phyloP scores from a whole-genome alignment of 306 rosid species.

The Quercus berberidifolia region DNA sequence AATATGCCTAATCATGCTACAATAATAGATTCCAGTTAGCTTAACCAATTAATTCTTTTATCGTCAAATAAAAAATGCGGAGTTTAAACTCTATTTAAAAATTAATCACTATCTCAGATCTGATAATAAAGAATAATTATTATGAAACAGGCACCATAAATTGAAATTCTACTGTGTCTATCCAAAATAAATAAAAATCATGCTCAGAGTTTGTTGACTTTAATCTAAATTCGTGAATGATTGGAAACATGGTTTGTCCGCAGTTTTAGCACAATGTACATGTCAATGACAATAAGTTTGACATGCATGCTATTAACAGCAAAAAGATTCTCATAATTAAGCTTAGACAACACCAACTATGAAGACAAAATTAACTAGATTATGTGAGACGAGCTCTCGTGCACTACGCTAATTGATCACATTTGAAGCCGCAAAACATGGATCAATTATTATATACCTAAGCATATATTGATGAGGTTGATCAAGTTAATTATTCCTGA shows the following conservation, averaged over 20 bases:
- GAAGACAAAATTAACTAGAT: not conserved
- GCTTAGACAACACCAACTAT: not conserved
- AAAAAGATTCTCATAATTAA: not conserved
- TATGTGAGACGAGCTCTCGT: not conserved
- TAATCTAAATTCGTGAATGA: not conserved
- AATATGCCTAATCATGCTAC: not conserved
- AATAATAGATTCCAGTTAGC: no score
- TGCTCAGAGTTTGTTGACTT: not conserved
- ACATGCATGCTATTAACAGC: not conserved
- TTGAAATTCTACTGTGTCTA: no score
- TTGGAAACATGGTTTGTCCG: not conserved
- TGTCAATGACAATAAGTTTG: not conserved
- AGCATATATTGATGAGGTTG: not conserved
- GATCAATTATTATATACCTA: not conserved
- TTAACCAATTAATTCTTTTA: no score
- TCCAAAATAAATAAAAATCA: no score
- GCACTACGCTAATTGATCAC: not conserved
- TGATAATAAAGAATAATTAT: no score
- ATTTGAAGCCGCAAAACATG: not conserved
- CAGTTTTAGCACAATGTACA: not conserved
- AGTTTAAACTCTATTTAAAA: no score
- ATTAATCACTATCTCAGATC: no score
- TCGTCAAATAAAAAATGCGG: no score
- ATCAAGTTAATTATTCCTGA: not conserved
- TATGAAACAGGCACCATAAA: fast-evolving